Conservation (phyloP, 2,329 filamentous ascomycete genomes). For the Mariannaea sp. region DNA sequence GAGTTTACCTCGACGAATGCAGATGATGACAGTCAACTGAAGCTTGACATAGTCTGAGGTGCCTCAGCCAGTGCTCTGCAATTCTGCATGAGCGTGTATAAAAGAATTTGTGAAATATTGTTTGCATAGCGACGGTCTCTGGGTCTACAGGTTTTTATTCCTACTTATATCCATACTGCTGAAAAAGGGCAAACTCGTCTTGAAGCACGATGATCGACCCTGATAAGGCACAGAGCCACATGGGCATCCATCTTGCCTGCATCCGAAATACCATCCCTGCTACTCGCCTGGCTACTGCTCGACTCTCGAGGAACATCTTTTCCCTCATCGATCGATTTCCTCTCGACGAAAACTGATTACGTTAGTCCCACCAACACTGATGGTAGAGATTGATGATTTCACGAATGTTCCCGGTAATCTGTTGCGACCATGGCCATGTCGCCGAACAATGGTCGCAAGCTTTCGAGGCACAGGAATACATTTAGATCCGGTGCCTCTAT, state of each 20-base stretch:
- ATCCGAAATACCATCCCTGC: neutral
- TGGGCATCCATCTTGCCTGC: constrained; percentile 7
- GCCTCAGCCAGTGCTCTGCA: constrained; percentile 24
- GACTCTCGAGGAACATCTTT: neutral
- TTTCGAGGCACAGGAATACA: no score
- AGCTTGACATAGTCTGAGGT: constrained; percentile 20
- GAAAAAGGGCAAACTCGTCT: constrained; percentile 15
- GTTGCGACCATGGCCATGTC: constrained; percentile 4
- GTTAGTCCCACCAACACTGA: constrained; percentile 6
- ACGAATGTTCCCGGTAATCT: constrained; percentile 11
- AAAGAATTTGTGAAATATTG: constrained; percentile 39
- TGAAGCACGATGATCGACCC: constrained; percentile 14
- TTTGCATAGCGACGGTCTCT: constrained; percentile 47
- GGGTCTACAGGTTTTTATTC: constrained; percentile 27
- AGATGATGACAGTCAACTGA: constrained; percentile 69
- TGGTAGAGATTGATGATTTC: constrained; percentile 14
- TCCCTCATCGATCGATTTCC: constrained; percentile 8
- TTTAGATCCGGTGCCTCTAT: constrained; percentile 31
- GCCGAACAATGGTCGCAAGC: constrained; percentile 15
- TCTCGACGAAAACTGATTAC: constrained; percentile 2
- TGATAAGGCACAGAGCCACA: constrained; percentile 14
- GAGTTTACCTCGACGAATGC: constrained; percentile 58
- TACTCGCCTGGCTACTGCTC: constrained; percentile 19
- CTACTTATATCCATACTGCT: constrained; percentile 22
- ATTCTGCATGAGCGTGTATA: constrained; percentile 37